phyloP scores from a whole-genome alignment of 257 asterid species.

The Perilla frutescens region DNA sequence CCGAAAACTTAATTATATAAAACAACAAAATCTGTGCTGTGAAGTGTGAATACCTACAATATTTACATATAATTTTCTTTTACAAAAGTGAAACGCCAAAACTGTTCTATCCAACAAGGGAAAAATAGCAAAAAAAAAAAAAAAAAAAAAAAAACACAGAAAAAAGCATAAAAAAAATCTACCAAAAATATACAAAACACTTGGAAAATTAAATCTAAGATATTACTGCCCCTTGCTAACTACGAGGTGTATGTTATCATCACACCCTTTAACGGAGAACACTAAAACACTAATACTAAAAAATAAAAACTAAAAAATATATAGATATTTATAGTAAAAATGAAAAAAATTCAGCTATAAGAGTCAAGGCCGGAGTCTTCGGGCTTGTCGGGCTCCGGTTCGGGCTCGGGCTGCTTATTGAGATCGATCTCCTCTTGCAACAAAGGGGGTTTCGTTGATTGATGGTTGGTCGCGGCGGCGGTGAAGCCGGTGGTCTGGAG shows the following conservation, averaged over 20 bases:
- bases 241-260: conserved; percentile 40
- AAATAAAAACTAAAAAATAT: not conserved
- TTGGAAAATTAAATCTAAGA: conserved; percentile 25
- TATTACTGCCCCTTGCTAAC: conserved; percentile 24
- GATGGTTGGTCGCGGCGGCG: conserved; percentile 25
- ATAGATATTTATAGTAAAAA: not conserved
- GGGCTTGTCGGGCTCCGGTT: conserved; percentile 35
- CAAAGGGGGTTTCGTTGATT: conserved; percentile 54
- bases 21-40: not conserved
- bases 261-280: conserved; percentile 18
- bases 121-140: not conserved
- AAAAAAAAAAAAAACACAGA: not conserved
- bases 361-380: conserved; percentile 34
- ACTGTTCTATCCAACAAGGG: conserved; percentile 31
- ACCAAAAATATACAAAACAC: conserved; percentile 20
- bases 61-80: conserved; percentile 23
- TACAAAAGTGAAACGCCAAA: conserved; percentile 21
- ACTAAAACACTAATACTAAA: conserved; percentile 1
- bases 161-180: not conserved
- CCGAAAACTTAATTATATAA: not conserved
- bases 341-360: conserved; percentile 26
- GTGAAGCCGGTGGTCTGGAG: conserved; percentile 42
- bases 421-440: conserved; percentile 63
- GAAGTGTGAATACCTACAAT: not conserved
- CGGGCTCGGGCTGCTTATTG: conserved; percentile 55